Evolutionary conservation across 139 green algal species (phyloP), one percentile per base, ranked within the genome.

Genomic region (Micractinium conductrix): DNA sequence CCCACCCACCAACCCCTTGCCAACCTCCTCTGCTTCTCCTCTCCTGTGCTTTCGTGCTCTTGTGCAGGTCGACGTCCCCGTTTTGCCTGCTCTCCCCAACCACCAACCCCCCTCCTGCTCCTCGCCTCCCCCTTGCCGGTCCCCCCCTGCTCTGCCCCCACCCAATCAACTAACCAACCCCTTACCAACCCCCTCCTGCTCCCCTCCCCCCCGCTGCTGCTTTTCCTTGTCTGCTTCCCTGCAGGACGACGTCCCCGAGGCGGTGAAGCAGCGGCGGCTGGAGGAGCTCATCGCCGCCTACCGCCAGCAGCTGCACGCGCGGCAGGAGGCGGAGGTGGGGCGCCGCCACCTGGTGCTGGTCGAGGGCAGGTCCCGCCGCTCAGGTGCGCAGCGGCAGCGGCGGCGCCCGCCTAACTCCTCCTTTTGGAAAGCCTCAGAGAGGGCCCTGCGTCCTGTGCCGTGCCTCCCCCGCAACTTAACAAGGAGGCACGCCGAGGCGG

Each of bases 241-340:
- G 12, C 79, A 88, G 74, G 94, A 97, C 63, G 90, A 94, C 86
- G 91, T 98, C 16, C 86, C 89, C 9, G 85, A 89, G n/a, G 88
- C 81, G 6, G 90, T 93, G 35, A 97, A 97, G 83, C 58, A 85
- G 44, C 53, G 85, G 28, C 87, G 94, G 45, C 87, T 97, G 72
- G 53, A 58, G 38, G 94, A 96, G 73, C 58, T 94, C 8, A 95
- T 98, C 38, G 81, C 84, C 8, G 85, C 78, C 16, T 95, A 91
- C 84, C 86, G 91, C n/a, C 58, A 87, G 8, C 88, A 48, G 19
- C 74, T 93, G 58, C n/a, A 86, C 26, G 43, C 43, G 19, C 67
- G 72, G 22, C 88, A 74, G 35, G 17, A 38, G 33, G 69, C 67
- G 7, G 90, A 97, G 60, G 72, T 94, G 24, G 94, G 93, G 24